Conservation (phyloP, 345 rosid genomes). For the Linum usitatissimum region DNA sequence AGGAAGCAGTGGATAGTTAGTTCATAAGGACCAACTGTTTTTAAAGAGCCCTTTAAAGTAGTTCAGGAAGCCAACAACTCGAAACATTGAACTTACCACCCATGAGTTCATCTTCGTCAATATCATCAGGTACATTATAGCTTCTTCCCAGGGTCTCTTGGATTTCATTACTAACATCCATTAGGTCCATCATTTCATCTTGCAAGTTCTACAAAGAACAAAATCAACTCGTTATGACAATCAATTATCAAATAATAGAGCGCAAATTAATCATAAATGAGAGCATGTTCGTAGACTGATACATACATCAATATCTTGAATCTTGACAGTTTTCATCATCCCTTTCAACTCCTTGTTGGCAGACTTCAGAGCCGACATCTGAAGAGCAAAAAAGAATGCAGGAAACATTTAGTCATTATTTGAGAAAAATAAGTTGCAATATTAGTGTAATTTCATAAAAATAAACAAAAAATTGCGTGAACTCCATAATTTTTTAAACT, state of each 20-base stretch:
- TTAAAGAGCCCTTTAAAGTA: neutral
- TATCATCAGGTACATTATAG: constrained; percentile 90
- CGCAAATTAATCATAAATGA: neutral
- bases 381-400: constrained; percentile 17
- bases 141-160: constrained; percentile 96
- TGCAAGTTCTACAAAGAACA: constrained; percentile 60
- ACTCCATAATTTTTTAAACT: neutral
- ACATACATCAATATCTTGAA: constrained; percentile 85
- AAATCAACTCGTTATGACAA: constrained; percentile 1
- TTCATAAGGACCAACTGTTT: neutral
- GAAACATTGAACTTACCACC: constrained; percentile 49
- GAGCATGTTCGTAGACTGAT: constrained; percentile 8
- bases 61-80: neutral
- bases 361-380: constrained; percentile 86
- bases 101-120: constrained; percentile 96
- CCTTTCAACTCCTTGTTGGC: constrained; percentile 99
- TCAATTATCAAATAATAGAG: constrained; percentile 3
- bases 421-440: neutral
- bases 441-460: neutral
- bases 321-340: constrained; percentile 98
- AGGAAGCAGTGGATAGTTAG: neutral
- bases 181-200: constrained; percentile 99
- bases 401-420: neutral
- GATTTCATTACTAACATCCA: constrained; percentile 93
- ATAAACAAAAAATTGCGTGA: too few species aligned